phyloP scores from a whole-genome alignment of 1,284 basidiomycete genomes.

The Puccinia novopanici region DNA sequence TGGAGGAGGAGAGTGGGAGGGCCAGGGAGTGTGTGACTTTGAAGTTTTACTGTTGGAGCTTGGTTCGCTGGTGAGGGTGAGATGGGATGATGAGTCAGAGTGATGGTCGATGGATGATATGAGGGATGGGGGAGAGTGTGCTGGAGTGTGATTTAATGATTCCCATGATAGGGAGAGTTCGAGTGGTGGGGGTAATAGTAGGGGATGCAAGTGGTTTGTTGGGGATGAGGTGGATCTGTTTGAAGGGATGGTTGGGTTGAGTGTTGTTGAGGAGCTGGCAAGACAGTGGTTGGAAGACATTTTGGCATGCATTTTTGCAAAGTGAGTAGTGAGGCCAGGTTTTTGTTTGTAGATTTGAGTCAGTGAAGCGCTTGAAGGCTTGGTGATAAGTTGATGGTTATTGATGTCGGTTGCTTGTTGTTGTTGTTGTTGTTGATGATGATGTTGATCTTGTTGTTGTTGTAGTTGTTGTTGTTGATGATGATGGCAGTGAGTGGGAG shows the following conservation, averaged over 20 bases:
- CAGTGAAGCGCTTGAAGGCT: not conserved
- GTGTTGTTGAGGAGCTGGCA: not conserved
- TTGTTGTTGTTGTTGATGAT: not conserved
- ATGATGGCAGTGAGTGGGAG: not conserved
- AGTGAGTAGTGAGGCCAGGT: not conserved
- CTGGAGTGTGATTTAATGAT: not conserved
- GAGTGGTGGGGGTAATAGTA: not conserved
- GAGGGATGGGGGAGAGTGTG: not conserved
- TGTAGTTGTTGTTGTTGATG: not conserved
- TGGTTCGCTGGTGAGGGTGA: slow-evolving; percentile 12
- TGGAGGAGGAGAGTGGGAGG: not conserved
- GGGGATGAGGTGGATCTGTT: not conserved
- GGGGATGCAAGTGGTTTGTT: too few species aligned
- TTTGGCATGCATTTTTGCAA: slow-evolving; percentile 15
- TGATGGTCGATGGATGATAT: slow-evolving; percentile 1
- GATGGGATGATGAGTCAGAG: slow-evolving; percentile 15
- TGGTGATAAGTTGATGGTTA: not conserved
- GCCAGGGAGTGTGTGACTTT: not conserved
- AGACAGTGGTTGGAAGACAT: slow-evolving; percentile 3
- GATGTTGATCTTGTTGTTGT: not conserved
- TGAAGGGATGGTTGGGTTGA: not conserved
- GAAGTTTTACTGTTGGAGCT: not conserved
- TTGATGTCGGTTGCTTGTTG: not conserved
- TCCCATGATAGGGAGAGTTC: not conserved
- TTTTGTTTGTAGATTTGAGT: not conserved